Evolutionary conservation across 75 land plant species (phyloP), one percentile per base, ranked within the genome.

Genomic region (Gnetum montanum): DNA sequence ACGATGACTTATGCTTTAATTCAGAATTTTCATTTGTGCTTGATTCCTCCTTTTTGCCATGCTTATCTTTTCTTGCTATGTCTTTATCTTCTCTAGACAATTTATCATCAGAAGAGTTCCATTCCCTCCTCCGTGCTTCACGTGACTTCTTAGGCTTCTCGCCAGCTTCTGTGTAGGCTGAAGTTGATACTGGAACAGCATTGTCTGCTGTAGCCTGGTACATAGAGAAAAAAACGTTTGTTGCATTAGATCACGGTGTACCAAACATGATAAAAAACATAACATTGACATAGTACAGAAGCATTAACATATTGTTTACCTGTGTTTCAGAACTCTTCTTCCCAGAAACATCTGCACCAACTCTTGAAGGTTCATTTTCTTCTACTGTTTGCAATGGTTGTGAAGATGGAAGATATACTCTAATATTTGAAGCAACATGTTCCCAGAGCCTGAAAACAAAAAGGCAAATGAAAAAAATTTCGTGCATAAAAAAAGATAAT

Each of bases 401-500:
- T 31, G 36, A 18, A 35, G 73, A 45, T 27, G 70, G 60, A 24
- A 73, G 62, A 70, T 90, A 87, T 30, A 73, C 29, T 35, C 70
- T 37, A 38, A 76, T 35, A 57, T 75, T 74, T 29, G 83, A 68
- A 43, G 74, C 58, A 36, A 93, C 60, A 72, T 93, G 87, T 50
- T 89, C 87, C 98, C 98, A 93, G 11, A 93, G 71, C 98, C 98
- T 93, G 63, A 41, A 56, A 35, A 50, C 33, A 50, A 35, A 35
- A 6, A 35, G 37, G 10, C 5, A 35, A 10, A 35, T 35, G 37
- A 35, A 35, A 10, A 6, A 35, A 35, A 35, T n/a, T n/a, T n/a
- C n/a, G n/a, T n/a, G n/a, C n/a, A n/a, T n/a, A n/a, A n/a, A n/a
- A n/a, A n/a, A n/a, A n/a, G n/a, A n/a, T n/a, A n/a, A n/a, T n/a